These are phyloP conservation scores for Oryza meridionalis DNA, from an alignment of 176 grass and related monocot species.

Conservation along the genomic window DNA sequence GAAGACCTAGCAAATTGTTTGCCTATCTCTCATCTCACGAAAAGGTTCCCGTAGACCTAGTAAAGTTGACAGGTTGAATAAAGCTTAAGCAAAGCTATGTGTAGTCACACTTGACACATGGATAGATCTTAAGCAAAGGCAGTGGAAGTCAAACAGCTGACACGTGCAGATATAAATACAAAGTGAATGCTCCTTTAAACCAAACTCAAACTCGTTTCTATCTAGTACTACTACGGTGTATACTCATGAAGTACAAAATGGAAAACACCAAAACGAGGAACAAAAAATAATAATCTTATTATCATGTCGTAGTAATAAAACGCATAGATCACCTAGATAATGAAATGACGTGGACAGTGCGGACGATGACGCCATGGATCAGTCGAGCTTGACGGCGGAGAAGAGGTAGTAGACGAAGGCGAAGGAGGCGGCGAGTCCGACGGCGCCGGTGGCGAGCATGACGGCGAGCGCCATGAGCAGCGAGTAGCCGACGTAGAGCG, in stretches of 20 bases:
- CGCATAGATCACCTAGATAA: not conserved
- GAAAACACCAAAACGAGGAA: not conserved
- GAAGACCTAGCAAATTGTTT: not conserved
- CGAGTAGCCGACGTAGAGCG: slow-evolving; percentile 72
- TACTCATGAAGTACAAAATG: not conserved
- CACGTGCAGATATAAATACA: not conserved
- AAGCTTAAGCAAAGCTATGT: not conserved
- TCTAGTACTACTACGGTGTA: not conserved
- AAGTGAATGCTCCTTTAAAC: not conserved
- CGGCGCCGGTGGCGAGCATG: slow-evolving; percentile 77
- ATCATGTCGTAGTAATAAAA: not conserved
- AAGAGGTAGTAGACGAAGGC: slow-evolving; percentile 71
- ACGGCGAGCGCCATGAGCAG: slow-evolving; percentile 72
- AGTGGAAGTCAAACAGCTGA: not conserved
- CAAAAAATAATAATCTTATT: slow-evolving; percentile 20
- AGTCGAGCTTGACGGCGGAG: slow-evolving; percentile 78
- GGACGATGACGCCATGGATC: not conserved
- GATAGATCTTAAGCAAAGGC: slow-evolving; percentile 8
- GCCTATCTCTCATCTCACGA: slow-evolving; percentile 9
- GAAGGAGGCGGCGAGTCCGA: slow-evolving; percentile 65
- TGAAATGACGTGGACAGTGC: not conserved
- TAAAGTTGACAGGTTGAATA: slow-evolving; percentile 2
- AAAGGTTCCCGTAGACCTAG: slow-evolving; percentile 27
- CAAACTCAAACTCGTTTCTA: not conserved
- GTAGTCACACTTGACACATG: not conserved